Conservation (phyloP, 2,329 filamentous ascomycete species). For the Cordyceps cateniannulata region DNA sequence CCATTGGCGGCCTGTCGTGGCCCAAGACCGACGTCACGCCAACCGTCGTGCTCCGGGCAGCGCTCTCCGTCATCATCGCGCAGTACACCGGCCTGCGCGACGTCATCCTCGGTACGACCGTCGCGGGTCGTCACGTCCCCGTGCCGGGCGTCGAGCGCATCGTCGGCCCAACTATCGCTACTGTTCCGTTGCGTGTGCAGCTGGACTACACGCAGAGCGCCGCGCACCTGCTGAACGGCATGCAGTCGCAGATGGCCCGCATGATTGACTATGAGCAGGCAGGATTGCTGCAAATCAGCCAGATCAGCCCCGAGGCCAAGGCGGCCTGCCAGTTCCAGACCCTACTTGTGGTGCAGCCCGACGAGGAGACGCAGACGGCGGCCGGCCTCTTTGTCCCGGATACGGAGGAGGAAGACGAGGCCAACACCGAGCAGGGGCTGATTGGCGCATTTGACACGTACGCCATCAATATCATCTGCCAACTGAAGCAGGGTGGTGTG, state of each 20-base stretch:
- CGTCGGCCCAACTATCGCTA: conserved; percentile 24
- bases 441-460: conserved; percentile 16
- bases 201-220: conserved; percentile 10
- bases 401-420: not conserved
- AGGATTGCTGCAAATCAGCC: conserved; percentile 25
- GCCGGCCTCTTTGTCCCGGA: not conserved
- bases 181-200: conserved; percentile 18
- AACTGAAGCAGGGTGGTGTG: conserved; percentile 14
- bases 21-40: conserved; percentile 14
- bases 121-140: conserved; percentile 22
- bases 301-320: conserved; percentile 8
- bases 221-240: not conserved
- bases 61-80: conserved; percentile 28
- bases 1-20: not conserved
- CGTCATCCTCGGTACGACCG: conserved; percentile 21
- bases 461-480: conserved; percentile 14
- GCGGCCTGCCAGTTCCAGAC: conserved; percentile 16
- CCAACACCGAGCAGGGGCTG: not conserved
- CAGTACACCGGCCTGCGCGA: conserved; percentile 30
- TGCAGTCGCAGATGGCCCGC: conserved; percentile 21
- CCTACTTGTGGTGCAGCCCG: conserved; percentile 16
- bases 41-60: conserved; percentile 20
- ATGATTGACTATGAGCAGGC: conserved; percentile 24
- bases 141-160: conserved; percentile 22
- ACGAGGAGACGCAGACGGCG: not conserved